Percentiles rank a stretch among this genome's conserved stretches.
These are phyloP conservation scores for Penicillium olsonii DNA, from an alignment of 2,329 filamentous ascomycete species.

Conservation along the genomic window DNA sequence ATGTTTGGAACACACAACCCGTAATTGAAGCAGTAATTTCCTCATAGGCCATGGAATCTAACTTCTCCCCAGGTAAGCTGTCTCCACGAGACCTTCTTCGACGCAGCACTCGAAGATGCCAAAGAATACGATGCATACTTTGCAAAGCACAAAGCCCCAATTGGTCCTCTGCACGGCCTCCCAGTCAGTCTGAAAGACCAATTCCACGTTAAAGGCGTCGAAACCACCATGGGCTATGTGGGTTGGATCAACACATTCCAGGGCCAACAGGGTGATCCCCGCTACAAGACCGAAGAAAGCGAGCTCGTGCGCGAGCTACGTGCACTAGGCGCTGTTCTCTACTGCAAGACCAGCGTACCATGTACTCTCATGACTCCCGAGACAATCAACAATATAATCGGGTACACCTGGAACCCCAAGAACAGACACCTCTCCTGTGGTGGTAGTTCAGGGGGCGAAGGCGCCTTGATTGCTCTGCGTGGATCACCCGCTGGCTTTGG, in stretches of 20 bases:
- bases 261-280: slow-evolving; percentile 54
- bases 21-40: too few relatives aligned
- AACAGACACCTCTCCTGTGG: slow-evolving; percentile 57
- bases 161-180: slow-evolving; percentile 64
- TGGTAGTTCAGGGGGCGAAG: slow-evolving; percentile 62
- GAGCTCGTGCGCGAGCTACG: slow-evolving; percentile 60
- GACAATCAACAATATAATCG: slow-evolving; percentile 63
- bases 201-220: slow-evolving; percentile 51
- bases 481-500: slow-evolving; percentile 60
- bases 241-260: slow-evolving; percentile 66
- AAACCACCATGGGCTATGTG: slow-evolving; percentile 64
- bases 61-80: slow-evolving; percentile 43
- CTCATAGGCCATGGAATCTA: background rate
- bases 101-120: slow-evolving; percentile 53
- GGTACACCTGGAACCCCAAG: slow-evolving; percentile 58
- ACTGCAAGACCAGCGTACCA: slow-evolving; percentile 58
- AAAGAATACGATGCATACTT: slow-evolving; percentile 52
- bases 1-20: slow-evolving; percentile 14
- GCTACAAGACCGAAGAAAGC: slow-evolving; percentile 55
- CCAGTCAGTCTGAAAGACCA: slow-evolving; percentile 58
- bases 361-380: slow-evolving; percentile 60
- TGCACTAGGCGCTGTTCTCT: slow-evolving; percentile 56
- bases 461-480: slow-evolving; percentile 55
- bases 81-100: slow-evolving; percentile 57
- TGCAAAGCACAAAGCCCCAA: slow-evolving; percentile 42